A percentile compares a stretch with the other conserved stretches of the same genome.
These are phyloP conservation scores for Penicillium sp. DNA, from an alignment of 2,329 filamentous ascomycete genomes.

Conservation along the genomic window DNA sequence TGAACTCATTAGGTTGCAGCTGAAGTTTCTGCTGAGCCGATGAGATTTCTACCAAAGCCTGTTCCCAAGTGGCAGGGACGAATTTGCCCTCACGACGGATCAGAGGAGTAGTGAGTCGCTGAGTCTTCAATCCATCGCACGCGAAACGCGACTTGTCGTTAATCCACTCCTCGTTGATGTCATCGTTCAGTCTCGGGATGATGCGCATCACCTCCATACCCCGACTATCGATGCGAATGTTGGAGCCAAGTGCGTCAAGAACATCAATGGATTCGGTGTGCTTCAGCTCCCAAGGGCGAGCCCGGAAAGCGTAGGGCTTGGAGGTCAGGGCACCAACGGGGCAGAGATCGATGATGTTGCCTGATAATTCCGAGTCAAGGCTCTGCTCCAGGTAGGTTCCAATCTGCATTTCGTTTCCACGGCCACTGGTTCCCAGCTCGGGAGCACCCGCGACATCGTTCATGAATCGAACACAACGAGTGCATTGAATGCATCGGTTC, in stretches of 20 bases:
- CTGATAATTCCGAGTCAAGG: conserved; percentile 90
- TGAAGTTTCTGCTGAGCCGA: conserved; percentile 76
- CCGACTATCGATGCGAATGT: conserved; percentile 89
- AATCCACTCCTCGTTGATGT: conserved; percentile 99
- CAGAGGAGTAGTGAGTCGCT: conserved; percentile 88
- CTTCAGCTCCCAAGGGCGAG: conserved; percentile 94
- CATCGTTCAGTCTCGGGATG: conserved; percentile 89
- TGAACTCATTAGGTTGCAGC: conserved; percentile 91
- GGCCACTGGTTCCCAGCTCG: conserved; percentile 89
- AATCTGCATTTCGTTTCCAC: conserved; percentile 97
- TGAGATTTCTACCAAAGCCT: conserved; percentile 84
- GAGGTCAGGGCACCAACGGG: conserved; percentile 95
- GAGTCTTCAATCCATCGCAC: conserved; percentile 93
- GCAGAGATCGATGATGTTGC: conserved; percentile 97
- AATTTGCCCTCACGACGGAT: conserved; percentile 89
- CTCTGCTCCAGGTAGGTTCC: conserved; percentile 96
- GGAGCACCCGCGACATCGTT: conserved; percentile 96
- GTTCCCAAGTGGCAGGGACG: conserved; percentile 90
- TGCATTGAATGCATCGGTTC: conserved; percentile 99
- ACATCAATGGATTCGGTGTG: conserved; percentile 96
- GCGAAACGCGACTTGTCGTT: conserved; percentile 98
- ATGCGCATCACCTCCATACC: conserved; percentile 96
- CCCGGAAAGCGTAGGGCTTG: conserved; percentile 96
- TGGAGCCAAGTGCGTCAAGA: conserved; percentile 86
- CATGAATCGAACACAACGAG: conserved; percentile 93